Evolutionary conservation across 306 rosid species (phyloP).

Genomic region (Vachellia pachyceras): DNA sequence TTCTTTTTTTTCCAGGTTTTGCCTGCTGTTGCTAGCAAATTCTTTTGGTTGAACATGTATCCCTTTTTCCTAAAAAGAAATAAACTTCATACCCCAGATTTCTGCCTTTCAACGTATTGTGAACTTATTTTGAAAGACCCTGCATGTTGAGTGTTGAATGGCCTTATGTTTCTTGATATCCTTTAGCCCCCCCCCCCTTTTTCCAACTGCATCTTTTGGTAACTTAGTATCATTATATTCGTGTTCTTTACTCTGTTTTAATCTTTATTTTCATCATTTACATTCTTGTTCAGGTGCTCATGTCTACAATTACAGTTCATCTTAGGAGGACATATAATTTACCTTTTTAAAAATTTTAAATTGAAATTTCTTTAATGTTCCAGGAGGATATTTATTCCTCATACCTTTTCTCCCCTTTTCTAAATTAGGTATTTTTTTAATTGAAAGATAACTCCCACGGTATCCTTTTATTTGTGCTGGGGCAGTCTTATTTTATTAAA

Average conservation of each 20-base stretch:
- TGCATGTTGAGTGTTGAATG: conserved; percentile 15
- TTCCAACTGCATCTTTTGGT: neutral
- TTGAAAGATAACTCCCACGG: too few species aligned
- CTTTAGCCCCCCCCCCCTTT: too few species aligned
- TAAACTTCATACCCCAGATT: neutral
- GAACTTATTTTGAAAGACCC: neutral
- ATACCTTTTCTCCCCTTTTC: too few species aligned
- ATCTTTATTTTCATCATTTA: conserved; percentile 1
- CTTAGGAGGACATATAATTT: neutral
- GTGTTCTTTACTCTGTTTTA: conserved; percentile 4
- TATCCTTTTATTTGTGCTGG: too few species aligned
- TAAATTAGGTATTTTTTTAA: neutral
- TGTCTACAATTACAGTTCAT: neutral
- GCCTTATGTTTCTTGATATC: too few species aligned
- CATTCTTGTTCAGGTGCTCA: neutral
- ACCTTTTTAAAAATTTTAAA: neutral
- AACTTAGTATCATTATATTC: conserved; percentile 2
- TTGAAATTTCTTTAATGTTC: neutral
- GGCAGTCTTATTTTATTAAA: neutral
- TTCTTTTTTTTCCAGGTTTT: neutral
- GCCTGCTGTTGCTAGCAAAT: neutral
- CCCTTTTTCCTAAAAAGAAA: neutral
- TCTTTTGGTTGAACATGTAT: neutral
- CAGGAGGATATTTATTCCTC: neutral
- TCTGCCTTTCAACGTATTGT: neutral